Evolutionary conservation across 1,284 basidiomycete species (phyloP).

Genomic region (Chiua sp.): DNA sequence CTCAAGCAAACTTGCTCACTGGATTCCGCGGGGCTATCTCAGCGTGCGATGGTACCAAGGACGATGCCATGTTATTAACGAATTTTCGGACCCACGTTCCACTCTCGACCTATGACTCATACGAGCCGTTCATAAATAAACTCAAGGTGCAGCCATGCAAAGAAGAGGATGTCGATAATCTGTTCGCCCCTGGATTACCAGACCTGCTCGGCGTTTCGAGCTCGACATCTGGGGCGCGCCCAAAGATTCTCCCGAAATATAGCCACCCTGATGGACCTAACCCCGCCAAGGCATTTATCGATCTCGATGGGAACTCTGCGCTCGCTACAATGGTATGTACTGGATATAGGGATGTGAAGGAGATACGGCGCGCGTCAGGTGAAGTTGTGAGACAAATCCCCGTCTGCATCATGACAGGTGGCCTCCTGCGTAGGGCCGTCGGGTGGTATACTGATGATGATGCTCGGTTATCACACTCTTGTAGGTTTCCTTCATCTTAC

Average conservation of each 20-base stretch:
- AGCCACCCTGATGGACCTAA: background rate
- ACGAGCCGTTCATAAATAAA: conserved; percentile 21
- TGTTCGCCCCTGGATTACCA: conserved; percentile 26
- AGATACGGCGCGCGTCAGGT: conserved; percentile 1
- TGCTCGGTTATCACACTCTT: background rate
- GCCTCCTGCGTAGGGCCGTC: background rate
- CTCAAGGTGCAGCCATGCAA: conserved; percentile 12
- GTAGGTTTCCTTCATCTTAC: too few relatives aligned
- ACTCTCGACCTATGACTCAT: conserved; percentile 20
- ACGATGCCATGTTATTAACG: conserved; percentile 4
- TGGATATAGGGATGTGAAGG: conserved; percentile 1
- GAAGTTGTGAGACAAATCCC: background rate
- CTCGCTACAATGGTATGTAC: background rate
- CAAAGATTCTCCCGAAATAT: conserved; percentile 5
- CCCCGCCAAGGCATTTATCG: background rate
- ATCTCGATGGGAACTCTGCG: background rate
- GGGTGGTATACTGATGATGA: conserved; percentile 7
- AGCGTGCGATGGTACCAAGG: background rate
- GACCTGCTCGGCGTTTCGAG: conserved; percentile 14
- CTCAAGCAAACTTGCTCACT: conserved; percentile 5
- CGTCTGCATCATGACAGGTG: background rate
- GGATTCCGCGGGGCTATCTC: conserved; percentile 16
- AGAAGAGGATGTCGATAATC: conserved; percentile 14
- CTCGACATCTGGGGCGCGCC: conserved; percentile 11
- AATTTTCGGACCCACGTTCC: conserved; percentile 23